A percentile compares a stretch with the other conserved stretches of the same genome.
phyloP scores from a whole-genome alignment of 2,329 filamentous ascomycete species.

The Sphaerostilbella broomeana region DNA sequence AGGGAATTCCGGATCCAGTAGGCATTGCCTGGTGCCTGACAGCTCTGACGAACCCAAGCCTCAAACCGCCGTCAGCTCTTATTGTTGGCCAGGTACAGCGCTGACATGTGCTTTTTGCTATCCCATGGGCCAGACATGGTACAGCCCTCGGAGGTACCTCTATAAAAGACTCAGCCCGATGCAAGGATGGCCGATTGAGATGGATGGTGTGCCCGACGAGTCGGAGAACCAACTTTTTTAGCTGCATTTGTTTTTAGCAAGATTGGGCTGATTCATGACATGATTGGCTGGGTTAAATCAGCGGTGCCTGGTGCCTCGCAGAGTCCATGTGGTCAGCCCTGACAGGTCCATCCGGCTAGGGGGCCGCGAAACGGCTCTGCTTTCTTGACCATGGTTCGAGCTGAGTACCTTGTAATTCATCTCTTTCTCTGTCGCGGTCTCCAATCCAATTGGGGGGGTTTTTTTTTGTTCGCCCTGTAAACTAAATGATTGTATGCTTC shows the following conservation, averaged over 20 bases:
- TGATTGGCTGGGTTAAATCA: conserved; percentile 26
- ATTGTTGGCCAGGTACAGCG: too few relatives aligned
- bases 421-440: too few relatives aligned
- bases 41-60: background rate
- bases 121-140: too few relatives aligned
- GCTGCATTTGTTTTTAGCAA: conserved; percentile 23
- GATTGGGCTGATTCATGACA: conserved; percentile 6
- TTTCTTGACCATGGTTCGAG: too few relatives aligned
- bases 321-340: conserved; percentile 33
- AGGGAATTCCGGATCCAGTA: conserved; percentile 5
- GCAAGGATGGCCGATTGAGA: background rate
- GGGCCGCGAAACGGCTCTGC: conserved; percentile 11
- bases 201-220: conserved; percentile 1
- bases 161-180: background rate
- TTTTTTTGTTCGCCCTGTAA: too few relatives aligned
- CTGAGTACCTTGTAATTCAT: too few relatives aligned
- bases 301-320: conserved; percentile 38
- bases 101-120: too few relatives aligned
- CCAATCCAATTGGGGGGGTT: too few relatives aligned
- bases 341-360: conserved; percentile 23
- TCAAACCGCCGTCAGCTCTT: too few relatives aligned
- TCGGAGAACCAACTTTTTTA: conserved; percentile 16
- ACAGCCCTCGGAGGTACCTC: too few relatives aligned
- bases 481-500: too few relatives aligned
- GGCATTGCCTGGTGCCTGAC: conserved; percentile 1